Evolutionary conservation across 805 yeast species (phyloP).

Genomic region (Wickerhamiella musiphila): DNA sequence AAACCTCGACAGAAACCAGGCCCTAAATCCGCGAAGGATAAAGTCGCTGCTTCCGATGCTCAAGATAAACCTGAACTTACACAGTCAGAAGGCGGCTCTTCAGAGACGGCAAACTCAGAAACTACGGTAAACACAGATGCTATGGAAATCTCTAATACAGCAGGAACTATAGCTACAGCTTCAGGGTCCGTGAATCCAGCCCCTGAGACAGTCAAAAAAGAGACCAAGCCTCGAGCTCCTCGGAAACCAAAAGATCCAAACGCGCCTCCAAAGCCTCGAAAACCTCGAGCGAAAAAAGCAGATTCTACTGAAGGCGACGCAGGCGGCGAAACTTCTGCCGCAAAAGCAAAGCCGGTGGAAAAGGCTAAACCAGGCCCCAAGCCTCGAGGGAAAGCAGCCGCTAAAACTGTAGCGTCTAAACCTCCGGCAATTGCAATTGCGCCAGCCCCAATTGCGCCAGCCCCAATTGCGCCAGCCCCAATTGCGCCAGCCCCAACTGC

Average conservation of each 20-base stretch:
- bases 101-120: background rate
- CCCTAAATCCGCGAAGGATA: background rate
- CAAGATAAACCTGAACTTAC: too few species aligned
- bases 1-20: background rate
- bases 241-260: slow-evolving; percentile 1
- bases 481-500: slow-evolving; percentile 4
- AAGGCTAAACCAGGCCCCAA: slow-evolving; percentile 1
- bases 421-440: background rate
- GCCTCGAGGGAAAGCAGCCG: slow-evolving; percentile 2
- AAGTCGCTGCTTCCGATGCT: background rate
- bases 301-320: slow-evolving; percentile 21
- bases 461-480: background rate
- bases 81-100: too few species aligned
- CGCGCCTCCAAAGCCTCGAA: slow-evolving; percentile 2
- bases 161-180: background rate
- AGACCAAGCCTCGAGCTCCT: slow-evolving; percentile 2
- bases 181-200: background rate
- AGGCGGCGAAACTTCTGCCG: slow-evolving; percentile 1
- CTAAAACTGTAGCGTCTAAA: background rate
- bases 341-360: slow-evolving; percentile 2
- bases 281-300: slow-evolving; percentile 2
- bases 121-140: background rate
- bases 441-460: background rate
- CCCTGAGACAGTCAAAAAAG: background rate
- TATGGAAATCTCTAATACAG: background rate